phyloP scores from a whole-genome alignment of 176 grass and related monocot species.

The Oryza glaberrima region DNA sequence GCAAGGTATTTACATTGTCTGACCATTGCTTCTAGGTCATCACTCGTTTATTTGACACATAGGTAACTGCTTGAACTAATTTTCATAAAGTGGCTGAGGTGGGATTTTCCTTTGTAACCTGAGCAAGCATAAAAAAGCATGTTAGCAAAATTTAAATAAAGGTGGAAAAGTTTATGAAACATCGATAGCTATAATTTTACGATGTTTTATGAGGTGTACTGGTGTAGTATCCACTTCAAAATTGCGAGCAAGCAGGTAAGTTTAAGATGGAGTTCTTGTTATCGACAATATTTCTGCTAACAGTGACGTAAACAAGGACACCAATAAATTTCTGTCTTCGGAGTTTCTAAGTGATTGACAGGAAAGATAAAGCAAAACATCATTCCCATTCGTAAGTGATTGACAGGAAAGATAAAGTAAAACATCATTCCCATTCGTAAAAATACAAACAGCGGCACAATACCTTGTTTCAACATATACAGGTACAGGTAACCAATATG shows the following conservation, averaged over 20 bases:
- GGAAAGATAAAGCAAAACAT: neutral
- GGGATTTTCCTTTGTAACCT: slow-evolving; percentile 74
- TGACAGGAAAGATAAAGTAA: neutral
- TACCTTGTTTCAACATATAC: neutral
- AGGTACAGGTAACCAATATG: neutral
- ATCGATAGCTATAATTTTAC: neutral
- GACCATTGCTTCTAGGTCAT: neutral
- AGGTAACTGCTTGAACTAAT: slow-evolving; percentile 34
- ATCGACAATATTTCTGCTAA: neutral
- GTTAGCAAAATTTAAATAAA: neutral
- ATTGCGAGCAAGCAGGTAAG: neutral
- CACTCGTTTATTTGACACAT: neutral
- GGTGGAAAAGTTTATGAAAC: neutral
- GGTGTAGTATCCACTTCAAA: neutral
- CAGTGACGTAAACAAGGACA: neutral
- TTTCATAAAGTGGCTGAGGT: slow-evolving; percentile 65
- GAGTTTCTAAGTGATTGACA: neutral
- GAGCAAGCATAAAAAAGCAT: slow-evolving; percentile 23
- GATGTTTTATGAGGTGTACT: neutral
- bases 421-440: neutral
- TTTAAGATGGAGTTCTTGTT: neutral
- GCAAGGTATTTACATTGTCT: slow-evolving; percentile 33
- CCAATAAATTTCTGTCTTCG: neutral
- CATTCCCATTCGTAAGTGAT: neutral
- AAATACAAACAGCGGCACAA: neutral